Evolutionary conservation across 2,329 filamentous ascomycete species (phyloP), one percentile per base, ranked within the genome.

Genomic region (Annulohypoxylon truncatum): DNA sequence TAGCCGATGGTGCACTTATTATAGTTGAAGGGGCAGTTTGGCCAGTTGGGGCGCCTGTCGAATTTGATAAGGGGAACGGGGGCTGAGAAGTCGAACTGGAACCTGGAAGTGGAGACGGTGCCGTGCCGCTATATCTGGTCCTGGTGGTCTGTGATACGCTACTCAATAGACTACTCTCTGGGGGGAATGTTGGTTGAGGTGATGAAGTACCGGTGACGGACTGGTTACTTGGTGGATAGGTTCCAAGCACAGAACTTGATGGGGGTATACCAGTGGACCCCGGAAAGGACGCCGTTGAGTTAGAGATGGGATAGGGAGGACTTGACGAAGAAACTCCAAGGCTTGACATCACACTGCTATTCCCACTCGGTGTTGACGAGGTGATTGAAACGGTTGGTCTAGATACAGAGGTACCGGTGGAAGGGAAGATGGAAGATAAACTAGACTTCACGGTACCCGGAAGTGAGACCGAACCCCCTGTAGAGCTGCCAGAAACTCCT

Each of bases 251-350:
- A 18, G 47, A 47, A 10, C 52, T 62, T 24, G 53, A 60, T 31
- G 28, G 31, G 4, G 35, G 2, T 20, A 42, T 26, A 35, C 55
- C 46, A 35, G 40, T 66, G 2, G 59, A 18, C 8, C 40, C 56
- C 18, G 13, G 8, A 26, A 50, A 15, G 7, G 60, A 52, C 5
- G 57, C 7, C 15, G 64, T 69, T n/a, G 61, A 55, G 35, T 72
- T 73, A 1, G 66, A 59, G 10, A 58, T 46, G 12, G 69, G 67
- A 44, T 54, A 71, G 2, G 71, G 71, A 12, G 67, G 63, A 1
- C 28, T 38, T 4, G 67, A 64, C 6, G 62, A 65, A 29, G 56
- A 33, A 20, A 15, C 33, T 18, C 33, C 22, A 26, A 50, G 22
- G 56, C 44, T 56, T 24, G 60, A 18, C 12, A 18, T 18, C 9